phyloP scores from a whole-genome alignment of 805 yeast species.

The Isabelozyma rhagii region DNA sequence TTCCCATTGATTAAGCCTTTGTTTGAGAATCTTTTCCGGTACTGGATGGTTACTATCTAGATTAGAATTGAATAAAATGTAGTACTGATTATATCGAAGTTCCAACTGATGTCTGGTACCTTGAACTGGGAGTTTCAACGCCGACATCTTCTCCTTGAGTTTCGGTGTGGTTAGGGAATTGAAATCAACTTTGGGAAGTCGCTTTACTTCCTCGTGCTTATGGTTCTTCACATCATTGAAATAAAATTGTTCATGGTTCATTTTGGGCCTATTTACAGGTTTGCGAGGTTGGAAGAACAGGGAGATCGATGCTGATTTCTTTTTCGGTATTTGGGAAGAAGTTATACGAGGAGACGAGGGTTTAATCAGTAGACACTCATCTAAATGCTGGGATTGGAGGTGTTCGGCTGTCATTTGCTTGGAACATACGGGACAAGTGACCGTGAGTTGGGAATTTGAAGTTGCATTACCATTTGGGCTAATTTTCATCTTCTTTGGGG shows the following conservation, averaged over 20 bases:
- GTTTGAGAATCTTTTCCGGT: conserved; percentile 50
- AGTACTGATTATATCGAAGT: conserved; percentile 71
- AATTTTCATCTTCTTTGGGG: neutral
- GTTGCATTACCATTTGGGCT: conserved; percentile 5
- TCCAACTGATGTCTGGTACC: conserved; percentile 69
- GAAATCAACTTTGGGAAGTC: conserved; percentile 65
- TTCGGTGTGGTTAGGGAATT: conserved; percentile 55
- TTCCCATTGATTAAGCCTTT: conserved; percentile 69
- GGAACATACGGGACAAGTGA: conserved; percentile 68
- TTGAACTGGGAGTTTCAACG: conserved; percentile 51
- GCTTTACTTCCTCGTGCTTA: conserved; percentile 26
- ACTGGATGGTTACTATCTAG: conserved; percentile 69
- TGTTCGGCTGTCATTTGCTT: conserved; percentile 50
- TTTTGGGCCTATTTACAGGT: neutral
- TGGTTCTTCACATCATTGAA: conserved; percentile 25
- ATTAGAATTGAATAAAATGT: conserved; percentile 76
- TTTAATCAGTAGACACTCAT: conserved; percentile 49
- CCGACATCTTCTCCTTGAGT: conserved; percentile 56
- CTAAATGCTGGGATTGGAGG: conserved; percentile 60
- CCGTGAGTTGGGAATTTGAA: conserved; percentile 18
- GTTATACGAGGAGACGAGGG: conserved; percentile 8
- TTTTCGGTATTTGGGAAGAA: neutral
- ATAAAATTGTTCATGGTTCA: conserved; percentile 26
- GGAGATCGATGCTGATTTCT: conserved; percentile 15
- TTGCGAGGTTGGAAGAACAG: conserved; percentile 25